Conservation (phyloP, 1,284 basidiomycete genomes). For the Volvariella volvacea region DNA sequence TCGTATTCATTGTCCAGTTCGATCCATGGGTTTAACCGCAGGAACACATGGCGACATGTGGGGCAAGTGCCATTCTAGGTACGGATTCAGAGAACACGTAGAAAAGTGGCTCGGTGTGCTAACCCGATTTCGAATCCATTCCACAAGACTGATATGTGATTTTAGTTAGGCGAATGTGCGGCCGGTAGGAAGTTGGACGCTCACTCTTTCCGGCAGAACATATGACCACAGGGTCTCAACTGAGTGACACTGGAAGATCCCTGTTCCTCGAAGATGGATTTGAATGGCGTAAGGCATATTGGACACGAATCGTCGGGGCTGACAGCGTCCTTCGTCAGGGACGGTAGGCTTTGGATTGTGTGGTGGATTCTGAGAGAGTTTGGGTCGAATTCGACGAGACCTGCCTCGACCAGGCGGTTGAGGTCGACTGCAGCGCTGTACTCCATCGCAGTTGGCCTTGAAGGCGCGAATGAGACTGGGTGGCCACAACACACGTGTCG, state of each 20-base stretch:
- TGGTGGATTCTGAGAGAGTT: constrained; percentile 14
- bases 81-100: neutral
- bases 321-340: constrained; percentile 33
- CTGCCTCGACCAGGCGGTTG: too few relatives aligned
- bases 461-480: too few relatives aligned
- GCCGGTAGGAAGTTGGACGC: constrained; percentile 14
- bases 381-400: too few relatives aligned
- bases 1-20: constrained; percentile 61
- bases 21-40: constrained; percentile 41
- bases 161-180: neutral
- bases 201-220: constrained; percentile 63
- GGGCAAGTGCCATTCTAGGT: constrained; percentile 65
- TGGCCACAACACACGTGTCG: too few relatives aligned
- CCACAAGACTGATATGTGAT: constrained; percentile 36
- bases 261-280: constrained; percentile 31
- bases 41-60: constrained; percentile 53
- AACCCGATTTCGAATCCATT: constrained; percentile 59
- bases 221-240: constrained; percentile 51
- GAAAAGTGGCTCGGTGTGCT: constrained; percentile 9
- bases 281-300: constrained; percentile 54
- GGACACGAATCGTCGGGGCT: constrained; percentile 50
- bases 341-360: constrained; percentile 35
- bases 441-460: too few relatives aligned
- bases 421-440: too few relatives aligned
- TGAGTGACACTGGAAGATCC: constrained; percentile 43